phyloP scores from a whole-genome alignment of 192 early-diverging fungal species.

The Rhizophagus sp. region DNA sequence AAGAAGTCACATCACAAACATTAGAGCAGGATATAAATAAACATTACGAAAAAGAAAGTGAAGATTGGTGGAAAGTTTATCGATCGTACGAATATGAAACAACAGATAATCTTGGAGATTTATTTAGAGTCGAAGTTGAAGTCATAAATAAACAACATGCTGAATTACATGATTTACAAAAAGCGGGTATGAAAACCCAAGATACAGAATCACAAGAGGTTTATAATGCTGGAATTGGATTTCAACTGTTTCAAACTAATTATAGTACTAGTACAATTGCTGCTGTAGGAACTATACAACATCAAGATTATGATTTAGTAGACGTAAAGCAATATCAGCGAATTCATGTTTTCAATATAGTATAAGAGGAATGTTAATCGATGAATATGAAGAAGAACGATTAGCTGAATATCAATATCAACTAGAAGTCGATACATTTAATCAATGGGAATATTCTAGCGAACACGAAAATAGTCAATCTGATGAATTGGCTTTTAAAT shows the following conservation, averaged over 20 bases:
- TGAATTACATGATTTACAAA: background rate
- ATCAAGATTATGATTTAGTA: constrained; percentile 17
- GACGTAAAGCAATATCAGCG: constrained; percentile 21
- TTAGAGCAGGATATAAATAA: background rate
- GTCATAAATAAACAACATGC: constrained; percentile 19
- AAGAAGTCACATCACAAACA: background rate
- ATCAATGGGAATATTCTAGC: constrained; percentile 21
- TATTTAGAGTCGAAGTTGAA: constrained; percentile 3
- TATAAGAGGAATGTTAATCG: background rate
- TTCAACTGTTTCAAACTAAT: background rate
- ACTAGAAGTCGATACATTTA: background rate
- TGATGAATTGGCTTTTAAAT: too few species aligned
- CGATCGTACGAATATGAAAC: constrained; percentile 18
- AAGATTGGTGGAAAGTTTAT: constrained; percentile 18
- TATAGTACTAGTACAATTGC: background rate
- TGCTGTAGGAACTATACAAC: background rate
- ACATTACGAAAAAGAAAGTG: background rate
- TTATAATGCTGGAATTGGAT: background rate
- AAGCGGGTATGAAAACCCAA: background rate
- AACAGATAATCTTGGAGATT: background rate
- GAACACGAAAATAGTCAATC: background rate
- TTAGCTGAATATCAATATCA: too few species aligned
- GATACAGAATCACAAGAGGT: background rate
- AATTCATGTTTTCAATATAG: constrained; percentile 14
- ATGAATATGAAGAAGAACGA: constrained; percentile 27